These are phyloP conservation scores for Pelargonium australe DNA, from an alignment of 441 rosid genomes.

Conservation along the genomic window DNA sequence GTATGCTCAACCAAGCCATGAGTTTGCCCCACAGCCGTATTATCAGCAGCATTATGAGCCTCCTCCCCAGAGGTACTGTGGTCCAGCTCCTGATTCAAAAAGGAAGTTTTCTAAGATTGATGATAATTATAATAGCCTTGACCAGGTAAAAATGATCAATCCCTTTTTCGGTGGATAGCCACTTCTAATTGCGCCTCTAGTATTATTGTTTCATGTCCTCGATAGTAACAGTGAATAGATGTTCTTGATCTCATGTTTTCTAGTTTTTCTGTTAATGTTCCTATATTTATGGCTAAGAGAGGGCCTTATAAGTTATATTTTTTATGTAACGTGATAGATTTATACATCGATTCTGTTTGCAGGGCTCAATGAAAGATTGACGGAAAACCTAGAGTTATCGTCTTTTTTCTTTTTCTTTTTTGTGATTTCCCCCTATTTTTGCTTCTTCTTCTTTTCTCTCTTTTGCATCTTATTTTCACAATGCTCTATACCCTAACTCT, in stretches of 20 bases:
- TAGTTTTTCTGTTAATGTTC: neutral
- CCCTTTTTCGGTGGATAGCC: neutral
- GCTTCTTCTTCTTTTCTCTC: too few species aligned
- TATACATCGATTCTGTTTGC: neutral
- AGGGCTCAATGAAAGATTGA: neutral
- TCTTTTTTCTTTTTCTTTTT: too few species aligned
- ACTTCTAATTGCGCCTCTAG: neutral
- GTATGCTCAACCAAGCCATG: constrained; percentile 37
- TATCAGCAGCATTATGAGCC: constrained; percentile 23
- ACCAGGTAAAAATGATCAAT: constrained; percentile 44
- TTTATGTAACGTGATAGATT: neutral
- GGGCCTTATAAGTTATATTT: neutral
- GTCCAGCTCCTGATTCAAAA: constrained; percentile 29
- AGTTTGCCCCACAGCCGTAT: constrained; percentile 30
- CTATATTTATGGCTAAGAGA: neutral
- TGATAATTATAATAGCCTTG: constrained; percentile 65
- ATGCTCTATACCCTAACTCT: neutral
- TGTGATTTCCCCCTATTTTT: too few species aligned
- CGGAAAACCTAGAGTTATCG: neutral
- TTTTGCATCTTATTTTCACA: neutral
- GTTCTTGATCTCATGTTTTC: neutral
- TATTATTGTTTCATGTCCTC: neutral
- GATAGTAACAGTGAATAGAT: neutral
- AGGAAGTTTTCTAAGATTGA: constrained; percentile 63
- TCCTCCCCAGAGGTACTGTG: constrained; percentile 34